These are phyloP conservation scores for Tulasnella sp. DNA, from an alignment of 768 basidiomycete species.

Conservation along the genomic window DNA sequence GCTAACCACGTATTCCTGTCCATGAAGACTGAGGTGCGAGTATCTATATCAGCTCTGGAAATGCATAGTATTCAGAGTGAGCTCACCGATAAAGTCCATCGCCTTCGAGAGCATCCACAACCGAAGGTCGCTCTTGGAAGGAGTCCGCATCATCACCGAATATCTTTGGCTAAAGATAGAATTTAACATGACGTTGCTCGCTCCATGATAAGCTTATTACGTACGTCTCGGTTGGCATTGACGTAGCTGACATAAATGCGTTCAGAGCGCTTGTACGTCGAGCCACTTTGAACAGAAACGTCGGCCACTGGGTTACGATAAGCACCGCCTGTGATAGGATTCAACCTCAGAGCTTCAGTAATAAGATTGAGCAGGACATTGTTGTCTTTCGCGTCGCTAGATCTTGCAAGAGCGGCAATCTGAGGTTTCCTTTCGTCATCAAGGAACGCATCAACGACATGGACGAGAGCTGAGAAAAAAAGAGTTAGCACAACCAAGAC, in stretches of 20 bases:
- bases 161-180: too few relatives aligned
- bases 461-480: constrained; percentile 39
- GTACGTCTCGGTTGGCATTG: constrained; percentile 43
- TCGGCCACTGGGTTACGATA: constrained; percentile 37
- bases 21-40: too few relatives aligned
- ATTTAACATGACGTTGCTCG: too few relatives aligned
- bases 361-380: constrained; percentile 33
- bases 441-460: constrained; percentile 52
- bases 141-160: too few relatives aligned
- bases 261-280: constrained; percentile 34
- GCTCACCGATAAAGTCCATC: too few relatives aligned
- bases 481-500: not conserved
- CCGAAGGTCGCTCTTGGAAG: too few relatives aligned
- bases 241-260: constrained; percentile 51
- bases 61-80: too few relatives aligned
- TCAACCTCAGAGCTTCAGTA: constrained; percentile 59
- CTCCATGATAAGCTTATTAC: too few relatives aligned
- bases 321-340: constrained; percentile 57
- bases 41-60: too few relatives aligned
- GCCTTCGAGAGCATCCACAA: too few relatives aligned
- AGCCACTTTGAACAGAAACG: constrained; percentile 31
- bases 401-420: not conserved
- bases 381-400: not conserved
- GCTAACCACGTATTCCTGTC: constrained; percentile 46
- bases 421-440: not conserved